Evolutionary conservation across 495 filamentous ascomycete genomes (phyloP), one percentile per base, ranked within the genome.

Genomic region (Neurospora sp.): DNA sequence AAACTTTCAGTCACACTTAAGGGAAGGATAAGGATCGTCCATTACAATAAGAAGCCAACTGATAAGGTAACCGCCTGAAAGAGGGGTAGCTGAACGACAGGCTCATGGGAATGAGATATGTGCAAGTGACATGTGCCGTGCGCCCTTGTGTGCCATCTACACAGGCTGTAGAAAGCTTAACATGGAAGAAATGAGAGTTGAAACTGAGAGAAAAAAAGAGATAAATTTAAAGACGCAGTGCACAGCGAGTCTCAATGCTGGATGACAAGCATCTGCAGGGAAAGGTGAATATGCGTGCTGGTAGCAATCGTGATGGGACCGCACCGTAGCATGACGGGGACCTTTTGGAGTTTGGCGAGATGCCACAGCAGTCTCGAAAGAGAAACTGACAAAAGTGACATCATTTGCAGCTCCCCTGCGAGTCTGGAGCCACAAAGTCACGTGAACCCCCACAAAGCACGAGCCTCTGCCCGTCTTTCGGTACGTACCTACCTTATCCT

Each of bases 391-490:
- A 59, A 31, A 31, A 35, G 53, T 65, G 53, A 65, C 53, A 65
- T 65, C 53, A 65, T 65, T 35, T 61, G 8, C 2, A 61, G 53
- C 53, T 61, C 53, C 53, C 53, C 53, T 61, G 53, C 53, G 27
- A 65, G 12, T 37, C 27, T 65, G 31, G 53, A 65, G 1, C 53
- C 53, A 35, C 53, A 14, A 73, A 27, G 27, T 75, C 74, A 75
- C 74, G 74, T 75, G 74, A 42, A 31, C 1, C 17, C 2, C 27
- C 39, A 38, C 22, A 27, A 27, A 40, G 16, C 68, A 35, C 37
- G 44, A 35, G 35, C 71, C 68, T 12, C 20, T 42, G 40, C 12
- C 44, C 44, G 4, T 65, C 45, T 40, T 35, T 16, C 14, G 53
- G 53, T 65, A 65, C 27, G 53, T 61, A 61, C 14, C 27, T 61